phyloP scores from a whole-genome alignment of 176 grass and related monocot genomes.

The Rhynchospora tenuis region DNA sequence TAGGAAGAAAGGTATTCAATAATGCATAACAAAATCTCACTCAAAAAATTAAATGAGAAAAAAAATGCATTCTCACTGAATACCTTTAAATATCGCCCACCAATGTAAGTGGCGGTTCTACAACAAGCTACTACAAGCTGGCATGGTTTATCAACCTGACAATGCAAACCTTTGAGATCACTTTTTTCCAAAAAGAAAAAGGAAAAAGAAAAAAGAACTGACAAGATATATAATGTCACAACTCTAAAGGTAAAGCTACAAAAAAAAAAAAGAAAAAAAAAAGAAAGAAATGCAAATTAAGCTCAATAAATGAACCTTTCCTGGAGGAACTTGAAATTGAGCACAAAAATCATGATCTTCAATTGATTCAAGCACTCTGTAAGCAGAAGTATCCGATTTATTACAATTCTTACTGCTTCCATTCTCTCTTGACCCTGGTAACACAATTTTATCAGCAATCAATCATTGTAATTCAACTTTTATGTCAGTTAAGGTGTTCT shows the following conservation, averaged over 20 bases:
- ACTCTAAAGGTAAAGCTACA: conserved; percentile 18
- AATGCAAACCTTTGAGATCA: background rate
- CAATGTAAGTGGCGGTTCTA: conserved; percentile 72
- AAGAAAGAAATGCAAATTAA: background rate
- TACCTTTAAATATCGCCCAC: conserved; percentile 94
- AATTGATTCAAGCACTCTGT: conserved; percentile 58
- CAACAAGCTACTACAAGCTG: conserved; percentile 50
- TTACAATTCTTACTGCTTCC: conserved; percentile 38
- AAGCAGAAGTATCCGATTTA: conserved; percentile 47
- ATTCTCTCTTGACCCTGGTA: conserved; percentile 41
- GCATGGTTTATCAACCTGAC: conserved; percentile 59
- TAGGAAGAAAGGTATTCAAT: background rate
- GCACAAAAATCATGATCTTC: conserved; percentile 57
- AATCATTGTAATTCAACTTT: background rate
- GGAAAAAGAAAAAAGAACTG: conserved; percentile 17
- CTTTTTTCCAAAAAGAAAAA: too few relatives aligned
- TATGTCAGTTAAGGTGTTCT: background rate
- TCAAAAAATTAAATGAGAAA: background rate
- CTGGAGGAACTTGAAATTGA: conserved; percentile 53
- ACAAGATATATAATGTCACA: conserved; percentile 19
- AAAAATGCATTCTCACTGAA: conserved; percentile 15
- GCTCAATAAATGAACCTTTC: conserved; percentile 44
- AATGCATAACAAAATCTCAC: conserved; percentile 3
- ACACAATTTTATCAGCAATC: conserved; percentile 1
- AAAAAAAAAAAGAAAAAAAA: too few relatives aligned